Evolutionary conservation across 495 filamentous ascomycete genomes (phyloP).

Genomic region (Aspergillus cavernicola): DNA sequence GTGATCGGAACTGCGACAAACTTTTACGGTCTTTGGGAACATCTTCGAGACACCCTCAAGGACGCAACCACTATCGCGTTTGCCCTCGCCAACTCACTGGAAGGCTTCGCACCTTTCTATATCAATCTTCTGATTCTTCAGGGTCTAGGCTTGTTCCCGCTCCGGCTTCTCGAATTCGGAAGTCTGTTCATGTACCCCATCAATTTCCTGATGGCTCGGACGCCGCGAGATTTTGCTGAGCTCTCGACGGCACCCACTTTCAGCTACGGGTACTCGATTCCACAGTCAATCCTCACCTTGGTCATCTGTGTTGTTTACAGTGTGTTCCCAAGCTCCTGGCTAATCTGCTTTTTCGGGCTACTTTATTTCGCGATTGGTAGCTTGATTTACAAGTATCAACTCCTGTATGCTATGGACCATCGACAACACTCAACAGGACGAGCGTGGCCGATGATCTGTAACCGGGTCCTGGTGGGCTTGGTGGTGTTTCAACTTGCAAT

Average conservation of each 20-base stretch:
- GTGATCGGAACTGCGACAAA: conserved; percentile 78
- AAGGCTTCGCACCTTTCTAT: conserved; percentile 76
- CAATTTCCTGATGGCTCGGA: conserved; percentile 70
- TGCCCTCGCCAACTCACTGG: conserved; percentile 70
- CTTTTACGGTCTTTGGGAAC: conserved; percentile 63
- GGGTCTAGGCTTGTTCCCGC: conserved; percentile 85
- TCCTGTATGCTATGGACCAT: conserved; percentile 98
- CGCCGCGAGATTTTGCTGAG: conserved; percentile 87
- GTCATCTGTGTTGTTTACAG: conserved; percentile 96
- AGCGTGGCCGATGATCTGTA: conserved; percentile 94
- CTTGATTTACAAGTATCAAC: conserved; percentile 96
- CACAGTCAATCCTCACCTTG: conserved; percentile 83
- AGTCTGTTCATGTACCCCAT: conserved; percentile 82
- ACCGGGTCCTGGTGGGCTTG: conserved; percentile 77
- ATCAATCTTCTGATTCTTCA: conserved; percentile 94
- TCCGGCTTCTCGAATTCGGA: conserved; percentile 88
- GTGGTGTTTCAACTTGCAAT: conserved; percentile 87
- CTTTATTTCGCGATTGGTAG: conserved; percentile 85
- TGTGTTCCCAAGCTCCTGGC: conserved; percentile 76
- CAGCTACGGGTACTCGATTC: conserved; percentile 93
- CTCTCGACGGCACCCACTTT: conserved; percentile 80
- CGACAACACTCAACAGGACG: conserved; percentile 90
- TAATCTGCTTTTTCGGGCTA: conserved; percentile 78
- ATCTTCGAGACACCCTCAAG: conserved; percentile 66
- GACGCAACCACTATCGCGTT: conserved; percentile 77